These are phyloP conservation scores for Aspergillus intermedius DNA, from an alignment of 2,329 filamentous ascomycete genomes.

Conservation along the genomic window DNA sequence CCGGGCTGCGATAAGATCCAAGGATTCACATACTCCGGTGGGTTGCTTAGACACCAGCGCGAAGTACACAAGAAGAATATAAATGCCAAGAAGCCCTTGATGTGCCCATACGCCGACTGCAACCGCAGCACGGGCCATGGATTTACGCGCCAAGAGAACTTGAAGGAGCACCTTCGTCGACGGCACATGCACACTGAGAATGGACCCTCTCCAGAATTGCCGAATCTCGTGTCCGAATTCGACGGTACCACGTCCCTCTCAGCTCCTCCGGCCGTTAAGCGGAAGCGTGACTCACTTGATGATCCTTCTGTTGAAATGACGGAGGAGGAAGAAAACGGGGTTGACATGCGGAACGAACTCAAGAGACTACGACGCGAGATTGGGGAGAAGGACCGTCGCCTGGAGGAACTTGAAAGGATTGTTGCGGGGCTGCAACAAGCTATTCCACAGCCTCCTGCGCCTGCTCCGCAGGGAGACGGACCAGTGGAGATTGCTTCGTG, in stretches of 20 bases:
- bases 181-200: conserved; percentile 61
- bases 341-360: conserved; percentile 54
- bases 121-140: conserved; percentile 83
- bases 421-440: conserved; percentile 32
- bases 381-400: conserved; percentile 46
- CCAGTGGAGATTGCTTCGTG: conserved; percentile 3
- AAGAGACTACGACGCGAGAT: conserved; percentile 63
- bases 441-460: conserved; percentile 24
- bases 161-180: conserved; percentile 85
- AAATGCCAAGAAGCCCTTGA: conserved; percentile 77
- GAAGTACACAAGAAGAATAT: conserved; percentile 90
- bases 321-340: conserved; percentile 37
- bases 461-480: conserved; percentile 10
- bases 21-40: conserved; percentile 92
- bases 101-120: conserved; percentile 80
- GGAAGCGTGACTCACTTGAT: conserved; percentile 28
- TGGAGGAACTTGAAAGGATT: conserved; percentile 37
- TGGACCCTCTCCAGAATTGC: conserved; percentile 20
- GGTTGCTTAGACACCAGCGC: conserved; percentile 79
- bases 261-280: conserved; percentile 24
- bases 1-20: conserved; percentile 84
- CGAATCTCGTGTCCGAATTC: conserved; percentile 26
- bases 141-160: conserved; percentile 88
- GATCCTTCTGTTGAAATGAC: conserved; percentile 17
- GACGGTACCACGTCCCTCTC: conserved; percentile 26